A percentile compares a stretch with the other conserved stretches of the same genome.
phyloP scores from a whole-genome alignment of 305 asterid species.

The Fraxinus xanthoxyloides region DNA sequence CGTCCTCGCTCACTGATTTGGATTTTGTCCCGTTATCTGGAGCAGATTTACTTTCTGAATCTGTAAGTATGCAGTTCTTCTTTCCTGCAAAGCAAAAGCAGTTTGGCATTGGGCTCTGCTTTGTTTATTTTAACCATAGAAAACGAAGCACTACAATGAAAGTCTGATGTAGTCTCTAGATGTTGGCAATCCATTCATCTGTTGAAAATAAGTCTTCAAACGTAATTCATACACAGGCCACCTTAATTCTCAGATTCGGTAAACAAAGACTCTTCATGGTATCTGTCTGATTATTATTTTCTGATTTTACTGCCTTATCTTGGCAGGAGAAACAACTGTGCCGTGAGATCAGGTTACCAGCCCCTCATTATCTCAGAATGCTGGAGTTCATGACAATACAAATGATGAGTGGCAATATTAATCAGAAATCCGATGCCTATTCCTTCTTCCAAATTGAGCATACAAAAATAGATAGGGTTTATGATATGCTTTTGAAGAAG shows the following conservation, averaged over 20 bases:
- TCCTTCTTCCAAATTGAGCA: constrained; percentile 66
- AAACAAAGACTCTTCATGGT: neutral
- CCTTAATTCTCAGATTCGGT: neutral
- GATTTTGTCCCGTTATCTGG: constrained; percentile 44
- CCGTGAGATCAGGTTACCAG: constrained; percentile 57
- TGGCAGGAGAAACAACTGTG: constrained; percentile 83
- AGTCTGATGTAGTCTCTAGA: neutral
- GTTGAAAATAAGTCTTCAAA: neutral
- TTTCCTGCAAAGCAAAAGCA: neutral
- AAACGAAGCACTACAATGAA: neutral
- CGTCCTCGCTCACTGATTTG: constrained; percentile 31
- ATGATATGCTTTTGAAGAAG: constrained; percentile 69
- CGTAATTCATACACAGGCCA: neutral
- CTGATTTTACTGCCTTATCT: neutral
- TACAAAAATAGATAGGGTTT: constrained; percentile 61
- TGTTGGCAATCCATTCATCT: too few species aligned
- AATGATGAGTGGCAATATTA: constrained; percentile 57
- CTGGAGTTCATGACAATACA: constrained; percentile 60
- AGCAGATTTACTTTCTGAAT: constrained; percentile 51
- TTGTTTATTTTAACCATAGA: neutral
- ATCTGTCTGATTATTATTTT: neutral
- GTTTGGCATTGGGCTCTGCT: neutral
- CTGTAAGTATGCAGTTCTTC: constrained; percentile 43
- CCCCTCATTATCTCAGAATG: constrained; percentile 62
- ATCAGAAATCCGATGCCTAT: constrained; percentile 71